These are phyloP conservation scores for Solanum arcanum DNA, from an alignment of 257 asterid genomes.

Conservation along the genomic window DNA sequence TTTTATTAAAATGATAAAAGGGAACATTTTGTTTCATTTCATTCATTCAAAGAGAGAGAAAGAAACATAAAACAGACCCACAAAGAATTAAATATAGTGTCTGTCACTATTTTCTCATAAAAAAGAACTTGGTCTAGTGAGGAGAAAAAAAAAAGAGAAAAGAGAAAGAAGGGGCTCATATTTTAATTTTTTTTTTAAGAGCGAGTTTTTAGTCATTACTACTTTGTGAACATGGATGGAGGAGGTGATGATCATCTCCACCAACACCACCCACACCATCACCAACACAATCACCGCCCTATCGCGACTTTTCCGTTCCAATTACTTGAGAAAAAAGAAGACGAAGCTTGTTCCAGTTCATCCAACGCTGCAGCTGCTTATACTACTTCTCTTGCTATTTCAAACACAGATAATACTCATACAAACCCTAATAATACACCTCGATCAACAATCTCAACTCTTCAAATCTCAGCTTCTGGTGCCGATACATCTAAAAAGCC, in stretches of 20 bases:
- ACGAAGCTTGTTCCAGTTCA: constrained; percentile 22
- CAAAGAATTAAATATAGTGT: constrained; percentile 13
- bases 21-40: neutral
- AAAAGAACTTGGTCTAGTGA: neutral
- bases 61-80: constrained; percentile 7
- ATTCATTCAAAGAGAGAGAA: neutral
- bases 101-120: neutral
- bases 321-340: constrained; percentile 71
- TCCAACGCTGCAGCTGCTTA: constrained; percentile 12
- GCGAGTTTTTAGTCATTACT: neutral
- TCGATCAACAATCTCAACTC: constrained; percentile 16
- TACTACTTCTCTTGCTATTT: constrained; percentile 28
- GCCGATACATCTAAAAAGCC: constrained; percentile 56
- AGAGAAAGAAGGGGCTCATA: neutral
- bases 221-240: constrained; percentile 75
- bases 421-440: constrained; percentile 28
- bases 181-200: neutral
- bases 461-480: constrained; percentile 17
- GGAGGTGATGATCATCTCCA: constrained; percentile 67
- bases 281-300: constrained; percentile 28
- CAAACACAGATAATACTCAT: constrained; percentile 6
- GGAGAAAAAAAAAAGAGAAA: neutral
- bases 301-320: constrained; percentile 56
- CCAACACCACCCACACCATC: constrained; percentile 31
- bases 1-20: neutral